These are phyloP conservation scores for Xylariaceae sp. DNA, from an alignment of 2,329 filamentous ascomycete species.

Conservation along the genomic window DNA sequence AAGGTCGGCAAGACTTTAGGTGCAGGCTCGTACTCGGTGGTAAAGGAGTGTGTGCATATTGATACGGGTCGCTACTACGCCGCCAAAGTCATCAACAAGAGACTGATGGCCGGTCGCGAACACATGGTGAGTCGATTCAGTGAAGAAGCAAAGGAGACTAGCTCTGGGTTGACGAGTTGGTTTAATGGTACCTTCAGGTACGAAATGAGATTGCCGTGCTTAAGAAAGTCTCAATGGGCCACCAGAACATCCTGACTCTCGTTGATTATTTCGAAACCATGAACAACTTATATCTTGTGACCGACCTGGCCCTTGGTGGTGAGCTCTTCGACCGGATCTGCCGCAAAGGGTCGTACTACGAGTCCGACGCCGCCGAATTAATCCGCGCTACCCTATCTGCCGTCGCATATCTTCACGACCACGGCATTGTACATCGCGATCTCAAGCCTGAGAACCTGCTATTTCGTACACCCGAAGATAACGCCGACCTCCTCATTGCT, in stretches of 20 bases:
- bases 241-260: conserved; percentile 95
- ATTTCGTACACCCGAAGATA: conserved; percentile 96
- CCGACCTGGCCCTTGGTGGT: conserved; percentile 92
- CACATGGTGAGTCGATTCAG: conserved; percentile 90
- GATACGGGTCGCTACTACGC: conserved; percentile 98
- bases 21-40: conserved; percentile 95
- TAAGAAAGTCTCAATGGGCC: conserved; percentile 98
- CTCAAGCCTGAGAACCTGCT: conserved; percentile 97
- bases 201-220: conserved; percentile 98
- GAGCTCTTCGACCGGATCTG: conserved; percentile 99
- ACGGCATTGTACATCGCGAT: conserved; percentile 97
- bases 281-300: conserved; percentile 99
- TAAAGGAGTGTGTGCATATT: conserved; percentile 98
- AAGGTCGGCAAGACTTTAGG: conserved; percentile 98
- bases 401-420: conserved; percentile 98
- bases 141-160: no score
- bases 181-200: conserved; percentile 60
- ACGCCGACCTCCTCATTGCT: conserved; percentile 93
- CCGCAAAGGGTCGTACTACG: conserved; percentile 97
- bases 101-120: conserved; percentile 94
- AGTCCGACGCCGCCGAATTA: conserved; percentile 93
- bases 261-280: conserved; percentile 99
- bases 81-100: conserved; percentile 98
- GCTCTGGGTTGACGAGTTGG: conserved; percentile 9
- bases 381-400: conserved; percentile 94